Percentiles rank a stretch among this genome's conserved stretches.
Evolutionary conservation across 208 protist species (phyloP).

Genomic region (Acanthamoeba royreba): DNA sequence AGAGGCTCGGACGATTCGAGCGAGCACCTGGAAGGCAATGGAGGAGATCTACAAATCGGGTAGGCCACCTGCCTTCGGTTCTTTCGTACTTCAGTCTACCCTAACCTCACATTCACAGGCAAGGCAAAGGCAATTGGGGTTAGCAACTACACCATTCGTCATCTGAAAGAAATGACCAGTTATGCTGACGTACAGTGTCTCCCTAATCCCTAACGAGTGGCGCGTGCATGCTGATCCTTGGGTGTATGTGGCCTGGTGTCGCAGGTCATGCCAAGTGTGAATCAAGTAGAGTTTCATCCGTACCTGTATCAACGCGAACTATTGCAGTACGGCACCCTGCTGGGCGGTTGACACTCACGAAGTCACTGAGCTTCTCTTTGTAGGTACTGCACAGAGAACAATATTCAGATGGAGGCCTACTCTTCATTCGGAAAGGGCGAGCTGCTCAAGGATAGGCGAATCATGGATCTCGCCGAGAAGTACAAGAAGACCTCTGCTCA

Average conservation of each 20-base stretch:
- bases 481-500: constrained; percentile 34
- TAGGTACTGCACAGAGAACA: constrained; percentile 32
- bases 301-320: background rate
- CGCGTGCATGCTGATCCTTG: too few species aligned
- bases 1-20: background rate
- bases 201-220: too few species aligned
- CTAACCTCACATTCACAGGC: background rate
- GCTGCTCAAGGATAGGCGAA: background rate
- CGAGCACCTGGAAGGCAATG: background rate
- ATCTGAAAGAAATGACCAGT: background rate
- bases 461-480: constrained; percentile 1
- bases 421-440: constrained; percentile 13
- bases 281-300: constrained; percentile 9
- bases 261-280: background rate
- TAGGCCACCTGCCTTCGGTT: background rate
- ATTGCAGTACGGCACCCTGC: too few species aligned
- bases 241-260: background rate
- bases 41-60: background rate
- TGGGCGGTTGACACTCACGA: too few species aligned
- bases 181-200: background rate
- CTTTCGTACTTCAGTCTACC: background rate
- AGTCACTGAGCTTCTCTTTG: too few species aligned
- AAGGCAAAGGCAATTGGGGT: background rate
- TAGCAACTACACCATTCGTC: background rate
- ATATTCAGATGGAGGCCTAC: constrained; percentile 27